Evolutionary conservation across 805 yeast species (phyloP), one percentile per base, ranked within the genome.

Genomic region (Starmerella khaoyaiensis): DNA sequence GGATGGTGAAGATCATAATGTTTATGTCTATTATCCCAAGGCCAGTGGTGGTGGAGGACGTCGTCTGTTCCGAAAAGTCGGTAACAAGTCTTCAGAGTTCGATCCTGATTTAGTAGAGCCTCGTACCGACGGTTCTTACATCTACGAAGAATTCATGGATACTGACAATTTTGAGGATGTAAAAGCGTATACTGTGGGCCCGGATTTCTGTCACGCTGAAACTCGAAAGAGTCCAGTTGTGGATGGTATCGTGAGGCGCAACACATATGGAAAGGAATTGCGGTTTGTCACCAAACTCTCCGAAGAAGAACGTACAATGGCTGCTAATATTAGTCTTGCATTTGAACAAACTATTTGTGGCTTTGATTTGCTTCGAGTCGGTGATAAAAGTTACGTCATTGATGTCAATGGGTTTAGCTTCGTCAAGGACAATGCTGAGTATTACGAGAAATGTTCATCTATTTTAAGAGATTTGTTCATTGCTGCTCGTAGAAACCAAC

Each of bases 151-250:
- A 59, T 90, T 90, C 51, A 84, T 90, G 87, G 96, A 90, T 56
- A 87, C 98, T 2, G 96, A 90, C 58, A 90, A 90, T 56, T 86
- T 84, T 53, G 98, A 90, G 61, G 99, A 90, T 59, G 99, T 90
- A 45, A 90, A 90, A 61, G 97, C 97, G 0, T 90, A 90, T 58
- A 90, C 99, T 1, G 97, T 90, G 4, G 97, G 98, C 1, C 74
- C 78, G 3, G 64, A 64, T 15, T 90, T 71, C 54, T 90, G 98
- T 56, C 99, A 90, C 58, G 99, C 98, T 0, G 99, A 90, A 56
- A 90, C 99, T 1, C 71, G 99, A 53, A 90, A 90, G 58, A 83
- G 95, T 0, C 99, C 99, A 1, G 98, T 90, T 3, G 98, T 90
- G n/a, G 99, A 90, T 61, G 99, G 99, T 32, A 81, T 90, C 40